A percentile compares a stretch with the other conserved stretches of the same genome.
These are phyloP conservation scores for Colletotrichum gloeosporioides DNA, from an alignment of 2,329 filamentous ascomycete genomes.

Conservation along the genomic window DNA sequence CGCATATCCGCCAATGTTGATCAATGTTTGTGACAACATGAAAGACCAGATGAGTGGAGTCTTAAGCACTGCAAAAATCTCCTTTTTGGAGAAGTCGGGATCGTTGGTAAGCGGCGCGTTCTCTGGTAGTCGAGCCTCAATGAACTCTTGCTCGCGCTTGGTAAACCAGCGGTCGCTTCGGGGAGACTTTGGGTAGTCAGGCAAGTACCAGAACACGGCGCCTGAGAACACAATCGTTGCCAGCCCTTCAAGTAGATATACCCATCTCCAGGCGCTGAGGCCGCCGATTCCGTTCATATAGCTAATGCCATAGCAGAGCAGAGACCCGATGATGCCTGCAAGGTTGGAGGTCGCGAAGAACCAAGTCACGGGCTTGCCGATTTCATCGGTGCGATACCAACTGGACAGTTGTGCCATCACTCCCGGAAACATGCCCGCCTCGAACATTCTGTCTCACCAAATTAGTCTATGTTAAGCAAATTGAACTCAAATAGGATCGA, in stretches of 20 bases:
- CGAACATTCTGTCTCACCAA: slow-evolving; percentile 29
- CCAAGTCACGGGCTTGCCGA: slow-evolving; percentile 45
- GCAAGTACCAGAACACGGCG: slow-evolving; percentile 34
- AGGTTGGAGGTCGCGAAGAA: slow-evolving; percentile 41
- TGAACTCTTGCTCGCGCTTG: slow-evolving; percentile 41
- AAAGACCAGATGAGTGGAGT: slow-evolving; percentile 27
- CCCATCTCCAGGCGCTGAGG: slow-evolving; percentile 35
- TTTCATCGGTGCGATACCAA: slow-evolving; percentile 52
- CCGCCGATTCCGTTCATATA: slow-evolving; percentile 29
- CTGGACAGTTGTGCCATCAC: slow-evolving; percentile 45
- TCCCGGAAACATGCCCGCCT: slow-evolving; percentile 47
- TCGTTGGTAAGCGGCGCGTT: slow-evolving; percentile 43
- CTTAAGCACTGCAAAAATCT: slow-evolving; percentile 38
- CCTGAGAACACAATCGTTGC: slow-evolving; percentile 35
- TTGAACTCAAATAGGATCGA: fast-evolving
- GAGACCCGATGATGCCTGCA: slow-evolving; percentile 37
- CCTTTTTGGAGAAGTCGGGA: slow-evolving; percentile 35
- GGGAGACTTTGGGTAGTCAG: slow-evolving; percentile 48
- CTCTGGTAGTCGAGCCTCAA: slow-evolving; percentile 41
- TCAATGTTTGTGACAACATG: slow-evolving; percentile 31
- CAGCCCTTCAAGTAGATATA: slow-evolving; percentile 49
- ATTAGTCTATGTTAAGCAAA: not conserved
- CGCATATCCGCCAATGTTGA: slow-evolving; percentile 46
- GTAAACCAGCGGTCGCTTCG: slow-evolving; percentile 41
- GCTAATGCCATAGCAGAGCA: slow-evolving; percentile 33